phyloP scores from a whole-genome alignment of 2,329 filamentous ascomycete genomes.

The Xylariaceae sp. region DNA sequence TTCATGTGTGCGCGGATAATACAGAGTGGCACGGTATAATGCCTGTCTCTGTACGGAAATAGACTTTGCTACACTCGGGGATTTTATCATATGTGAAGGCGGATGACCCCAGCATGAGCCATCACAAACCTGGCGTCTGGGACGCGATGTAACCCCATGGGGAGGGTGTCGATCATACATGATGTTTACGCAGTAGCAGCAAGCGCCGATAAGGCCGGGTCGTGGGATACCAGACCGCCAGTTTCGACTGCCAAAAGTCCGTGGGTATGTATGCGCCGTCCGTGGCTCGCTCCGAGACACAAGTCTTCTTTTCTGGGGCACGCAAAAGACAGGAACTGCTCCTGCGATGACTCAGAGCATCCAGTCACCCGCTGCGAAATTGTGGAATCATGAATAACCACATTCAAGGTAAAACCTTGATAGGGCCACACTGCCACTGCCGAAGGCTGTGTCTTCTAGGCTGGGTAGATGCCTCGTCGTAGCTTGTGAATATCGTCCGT shows the following conservation, averaged over 20 bases:
- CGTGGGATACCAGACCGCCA: conserved; percentile 11
- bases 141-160: conserved; percentile 19
- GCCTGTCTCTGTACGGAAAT: background rate
- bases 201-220: background rate
- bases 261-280: conserved; percentile 1
- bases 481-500: background rate
- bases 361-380: conserved; percentile 6
- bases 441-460: background rate
- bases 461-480: background rate
- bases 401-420: background rate
- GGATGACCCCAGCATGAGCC: conserved; percentile 11
- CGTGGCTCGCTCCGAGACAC: conserved; percentile 3
- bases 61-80: conserved; percentile 15
- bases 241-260: background rate
- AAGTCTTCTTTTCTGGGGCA: background rate
- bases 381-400: background rate
- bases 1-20: background rate
- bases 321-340: background rate
- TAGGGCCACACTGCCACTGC: background rate
- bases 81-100: conserved; percentile 8
- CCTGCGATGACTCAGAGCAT: conserved; percentile 8
- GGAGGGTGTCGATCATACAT: conserved; percentile 12
- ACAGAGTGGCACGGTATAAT: background rate
- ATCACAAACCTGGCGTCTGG: conserved; percentile 15
- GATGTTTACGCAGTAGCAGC: conserved; percentile 1